Conservation (phyloP, 805 yeast genomes). For the Suhomyces sp. region DNA sequence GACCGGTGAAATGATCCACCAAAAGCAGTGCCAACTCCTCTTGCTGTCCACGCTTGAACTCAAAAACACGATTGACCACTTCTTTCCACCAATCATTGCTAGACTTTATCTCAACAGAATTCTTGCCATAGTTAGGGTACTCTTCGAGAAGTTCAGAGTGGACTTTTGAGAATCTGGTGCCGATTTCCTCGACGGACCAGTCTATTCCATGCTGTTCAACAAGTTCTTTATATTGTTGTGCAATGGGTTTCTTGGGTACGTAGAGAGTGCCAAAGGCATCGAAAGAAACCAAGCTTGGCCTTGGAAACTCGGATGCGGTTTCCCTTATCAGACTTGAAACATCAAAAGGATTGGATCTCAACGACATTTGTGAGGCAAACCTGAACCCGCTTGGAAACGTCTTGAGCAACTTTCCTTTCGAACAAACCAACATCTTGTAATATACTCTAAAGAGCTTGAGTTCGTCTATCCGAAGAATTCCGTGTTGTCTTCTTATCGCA, state of each 20-base stretch:
- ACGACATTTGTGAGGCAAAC: no score
- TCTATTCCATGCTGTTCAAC: slow-evolving; percentile 46
- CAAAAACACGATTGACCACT: slow-evolving; percentile 45
- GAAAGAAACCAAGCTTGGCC: slow-evolving; percentile 55
- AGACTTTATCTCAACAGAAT: slow-evolving; percentile 16
- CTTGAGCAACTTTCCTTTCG: no score
- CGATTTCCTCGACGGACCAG: slow-evolving; percentile 24
- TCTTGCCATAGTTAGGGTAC: slow-evolving; percentile 67
- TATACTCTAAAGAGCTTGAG: no score
- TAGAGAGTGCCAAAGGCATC: slow-evolving; percentile 72
- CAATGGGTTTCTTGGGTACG: slow-evolving; percentile 53
- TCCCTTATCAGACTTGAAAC: slow-evolving; percentile 19
- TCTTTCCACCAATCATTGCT: slow-evolving; percentile 59
- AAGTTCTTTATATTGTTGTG: slow-evolving; percentile 52
- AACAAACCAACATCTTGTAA: no score
- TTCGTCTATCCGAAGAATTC: no score
- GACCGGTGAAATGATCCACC: slow-evolving; percentile 47
- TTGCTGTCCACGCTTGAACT: slow-evolving; percentile 30
- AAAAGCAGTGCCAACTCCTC: slow-evolving; percentile 45
- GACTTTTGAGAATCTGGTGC: slow-evolving; percentile 24
- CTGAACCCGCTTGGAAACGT: no score
- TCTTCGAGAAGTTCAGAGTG: slow-evolving; percentile 35
- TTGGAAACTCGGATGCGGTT: slow-evolving; percentile 19
- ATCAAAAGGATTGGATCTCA: slow-evolving; percentile 23
- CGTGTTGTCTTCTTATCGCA: no score